Evolutionary conservation across 2,329 filamentous ascomycete species (phyloP), one percentile per base, ranked within the genome.

Genomic region (Stemphylium beticola): DNA sequence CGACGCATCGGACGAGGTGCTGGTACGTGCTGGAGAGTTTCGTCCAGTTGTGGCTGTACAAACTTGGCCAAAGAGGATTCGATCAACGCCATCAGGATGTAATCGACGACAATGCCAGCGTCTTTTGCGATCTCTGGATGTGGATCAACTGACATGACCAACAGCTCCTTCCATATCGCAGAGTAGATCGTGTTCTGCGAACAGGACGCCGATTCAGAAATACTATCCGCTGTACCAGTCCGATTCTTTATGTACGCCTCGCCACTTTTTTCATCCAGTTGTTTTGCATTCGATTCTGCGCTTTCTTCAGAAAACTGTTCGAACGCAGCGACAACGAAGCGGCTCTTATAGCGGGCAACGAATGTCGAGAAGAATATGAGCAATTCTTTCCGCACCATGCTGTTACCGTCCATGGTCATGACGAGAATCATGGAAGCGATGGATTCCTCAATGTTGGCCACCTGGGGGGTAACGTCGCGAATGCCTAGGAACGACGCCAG

Each of bases 401-500:
- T 91, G 68, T 92, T 97, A 31, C 93, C 95, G 75, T 99, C 95
- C 52, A 92, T 91, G 18, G 91, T 89, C 89, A 98, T 93, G 57
- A 95, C 87, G 37, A 98, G 83, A 37, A 98, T 85, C 11, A 92
- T 91, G 79, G 91, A 90, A 3, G 95, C 92, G 63, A 99, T 87
- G 0, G 88, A 89, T 75, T 97, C 93, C 74, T 99, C 95, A 53
- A 95, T 92, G 57, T 91, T 87, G 8, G 90, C 91, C 41, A 96
- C 91, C 74, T 96, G 92, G 60, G 96, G 89, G 0, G 93, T 97
- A 62, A 96, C 78, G 70, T 97, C 93, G 0, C 92, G 91, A 48
- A 98, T 97, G 22, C 93, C 93, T 18, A 99, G 79, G 78, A 99
- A 97, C 4, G 90, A 95, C 0, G 92, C 96, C 79, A 98, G 85